Conservation (phyloP, 1,139 yeast species). For the Yueomyces sp. region DNA sequence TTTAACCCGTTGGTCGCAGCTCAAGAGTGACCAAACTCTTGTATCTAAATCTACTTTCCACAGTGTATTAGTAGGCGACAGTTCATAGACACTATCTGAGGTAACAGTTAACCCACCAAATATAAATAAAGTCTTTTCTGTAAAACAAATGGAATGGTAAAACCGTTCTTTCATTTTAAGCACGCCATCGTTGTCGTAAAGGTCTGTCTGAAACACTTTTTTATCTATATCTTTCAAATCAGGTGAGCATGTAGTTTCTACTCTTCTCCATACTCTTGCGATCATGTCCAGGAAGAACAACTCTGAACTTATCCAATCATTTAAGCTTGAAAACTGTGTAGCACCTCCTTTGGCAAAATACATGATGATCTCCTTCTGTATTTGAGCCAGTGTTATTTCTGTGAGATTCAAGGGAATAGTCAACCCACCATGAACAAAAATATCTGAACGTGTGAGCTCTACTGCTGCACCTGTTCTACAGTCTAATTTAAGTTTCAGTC, state of each 20-base stretch:
- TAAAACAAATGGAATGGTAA: conserved; percentile 43
- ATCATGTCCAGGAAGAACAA: conserved; percentile 44
- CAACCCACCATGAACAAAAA: conserved; percentile 60
- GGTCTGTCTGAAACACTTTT: not conserved
- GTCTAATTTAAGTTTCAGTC: conserved; percentile 27
- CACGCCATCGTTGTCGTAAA: not conserved
- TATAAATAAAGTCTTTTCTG: conserved; percentile 38
- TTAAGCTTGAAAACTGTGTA: conserved; percentile 12
- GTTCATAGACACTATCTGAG: conserved; percentile 21
- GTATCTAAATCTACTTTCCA: conserved; percentile 51
- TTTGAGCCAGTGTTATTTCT: conserved; percentile 24
- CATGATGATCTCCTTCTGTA: conserved; percentile 18
- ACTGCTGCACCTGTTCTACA: conserved; percentile 59
- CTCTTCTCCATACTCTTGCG: conserved; percentile 42
- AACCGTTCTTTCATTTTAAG: conserved; percentile 39
- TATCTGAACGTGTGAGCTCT: conserved; percentile 41
- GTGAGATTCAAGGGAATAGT: conserved; percentile 41
- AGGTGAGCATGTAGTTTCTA: conserved; percentile 12
- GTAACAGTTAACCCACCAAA: conserved; percentile 46
- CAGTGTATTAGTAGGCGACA: conserved; percentile 45
- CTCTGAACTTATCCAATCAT: conserved; percentile 43
- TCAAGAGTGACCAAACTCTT: conserved; percentile 39
- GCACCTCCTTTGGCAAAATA: conserved; percentile 15
- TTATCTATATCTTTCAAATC: not conserved
- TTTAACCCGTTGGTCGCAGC: conserved; percentile 28